Conservation (phyloP, 2,329 filamentous ascomycete genomes). For the Penicillium sp. region DNA sequence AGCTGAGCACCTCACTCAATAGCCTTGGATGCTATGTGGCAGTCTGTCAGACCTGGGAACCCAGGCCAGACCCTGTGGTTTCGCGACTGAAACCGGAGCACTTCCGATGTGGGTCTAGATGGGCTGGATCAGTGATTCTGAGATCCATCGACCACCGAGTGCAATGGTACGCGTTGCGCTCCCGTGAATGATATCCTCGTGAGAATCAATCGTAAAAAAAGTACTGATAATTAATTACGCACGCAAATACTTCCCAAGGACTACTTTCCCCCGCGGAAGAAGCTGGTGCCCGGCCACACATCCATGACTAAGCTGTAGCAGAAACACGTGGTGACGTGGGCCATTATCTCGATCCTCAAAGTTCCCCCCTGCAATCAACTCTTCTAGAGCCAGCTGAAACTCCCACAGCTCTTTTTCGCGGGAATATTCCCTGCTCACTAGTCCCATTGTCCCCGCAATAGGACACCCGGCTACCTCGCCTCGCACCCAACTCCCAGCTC, state of each 20-base stretch:
- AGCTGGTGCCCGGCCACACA: background rate
- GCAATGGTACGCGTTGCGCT: background rate
- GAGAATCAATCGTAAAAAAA: background rate
- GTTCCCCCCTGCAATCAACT: background rate
- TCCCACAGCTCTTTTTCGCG: background rate
- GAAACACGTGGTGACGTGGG: constrained; percentile 3
- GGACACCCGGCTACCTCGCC: constrained; percentile 4
- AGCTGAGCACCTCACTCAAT: background rate
- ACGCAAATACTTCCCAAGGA: no score
- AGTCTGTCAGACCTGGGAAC: constrained; percentile 1
- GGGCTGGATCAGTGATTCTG: background rate
- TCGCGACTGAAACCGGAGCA: constrained; percentile 3
- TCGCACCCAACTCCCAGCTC: background rate
- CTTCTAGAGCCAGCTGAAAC: background rate
- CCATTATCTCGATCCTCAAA: background rate
- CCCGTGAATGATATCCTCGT: background rate
- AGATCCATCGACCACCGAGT: background rate
- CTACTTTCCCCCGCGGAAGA: background rate
- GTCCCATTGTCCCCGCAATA: background rate
- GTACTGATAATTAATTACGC: no score
- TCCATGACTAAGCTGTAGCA: constrained; percentile 16
- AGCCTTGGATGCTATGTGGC: background rate
- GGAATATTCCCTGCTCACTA: background rate
- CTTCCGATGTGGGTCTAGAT: constrained; percentile 15
- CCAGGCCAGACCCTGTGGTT: background rate